phyloP scores from a whole-genome alignment of 2,329 filamentous ascomycete species.

The Moelleriella libera region DNA sequence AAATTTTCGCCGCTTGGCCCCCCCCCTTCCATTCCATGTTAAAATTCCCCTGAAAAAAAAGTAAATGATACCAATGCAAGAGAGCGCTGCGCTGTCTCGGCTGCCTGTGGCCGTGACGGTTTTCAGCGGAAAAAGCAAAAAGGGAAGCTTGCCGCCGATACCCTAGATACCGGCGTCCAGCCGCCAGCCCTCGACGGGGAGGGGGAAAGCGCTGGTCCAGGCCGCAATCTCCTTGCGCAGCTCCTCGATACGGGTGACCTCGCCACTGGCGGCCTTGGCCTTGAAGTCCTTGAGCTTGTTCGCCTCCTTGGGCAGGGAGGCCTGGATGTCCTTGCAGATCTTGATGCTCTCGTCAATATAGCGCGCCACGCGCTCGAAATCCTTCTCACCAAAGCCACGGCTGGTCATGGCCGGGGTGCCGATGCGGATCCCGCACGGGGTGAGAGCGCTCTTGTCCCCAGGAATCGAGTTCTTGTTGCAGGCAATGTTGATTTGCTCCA shows the following conservation, averaged over 20 bases:
- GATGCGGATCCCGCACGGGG: slow-evolving; percentile 87
- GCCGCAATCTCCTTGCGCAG: slow-evolving; percentile 78
- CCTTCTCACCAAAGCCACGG: slow-evolving; percentile 80
- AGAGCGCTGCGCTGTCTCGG: no score
- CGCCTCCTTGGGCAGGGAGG: slow-evolving; percentile 76
- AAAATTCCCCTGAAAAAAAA: no score
- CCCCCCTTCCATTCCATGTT: no score
- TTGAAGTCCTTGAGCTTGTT: slow-evolving; percentile 99
- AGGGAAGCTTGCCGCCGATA: not conserved
- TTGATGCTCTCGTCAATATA: slow-evolving; percentile 88
- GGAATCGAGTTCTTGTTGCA: slow-evolving; percentile 99
- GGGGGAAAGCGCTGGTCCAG: slow-evolving; percentile 85
- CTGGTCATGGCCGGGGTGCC: slow-evolving; percentile 96
- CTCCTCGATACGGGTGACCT: slow-evolving; percentile 67
- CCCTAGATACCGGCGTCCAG: slow-evolving; percentile 42
- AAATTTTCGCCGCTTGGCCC: not conserved
- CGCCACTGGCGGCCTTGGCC: slow-evolving; percentile 69
- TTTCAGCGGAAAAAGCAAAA: no score
- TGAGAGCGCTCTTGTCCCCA: slow-evolving; percentile 92
- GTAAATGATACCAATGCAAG: no score
- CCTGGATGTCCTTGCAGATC: slow-evolving; percentile 81
- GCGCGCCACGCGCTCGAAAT: slow-evolving; percentile 78
- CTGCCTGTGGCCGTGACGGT: no score
- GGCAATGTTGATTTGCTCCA: slow-evolving; percentile 96
- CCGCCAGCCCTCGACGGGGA: slow-evolving; percentile 68